Percentiles rank a stretch among this genome's conserved stretches.
Conservation (phyloP, 2,329 filamentous ascomycete genomes). For the Teratosphaeria pseudoeucalypti region DNA sequence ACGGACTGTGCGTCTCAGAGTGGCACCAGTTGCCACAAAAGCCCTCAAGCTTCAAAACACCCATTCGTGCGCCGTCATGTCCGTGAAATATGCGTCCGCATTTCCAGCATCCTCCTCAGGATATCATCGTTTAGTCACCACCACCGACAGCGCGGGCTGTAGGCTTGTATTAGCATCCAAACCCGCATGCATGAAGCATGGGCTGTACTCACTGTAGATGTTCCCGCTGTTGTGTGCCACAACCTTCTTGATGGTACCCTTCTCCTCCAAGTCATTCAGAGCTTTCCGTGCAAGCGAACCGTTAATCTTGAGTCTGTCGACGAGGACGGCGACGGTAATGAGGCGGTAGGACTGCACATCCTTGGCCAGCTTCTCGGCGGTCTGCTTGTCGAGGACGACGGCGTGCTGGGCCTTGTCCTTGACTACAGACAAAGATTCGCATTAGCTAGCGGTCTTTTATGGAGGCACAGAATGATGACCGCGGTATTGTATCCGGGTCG, state of each 20-base stretch:
- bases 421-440: slow-evolving; percentile 34
- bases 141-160: slow-evolving; percentile 5
- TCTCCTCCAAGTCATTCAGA: slow-evolving; percentile 89
- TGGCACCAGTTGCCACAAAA: neutral
- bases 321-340: slow-evolving; percentile 94
- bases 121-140: slow-evolving; percentile 2
- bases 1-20: neutral
- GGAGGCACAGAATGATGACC: neutral
- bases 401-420: slow-evolving; percentile 99
- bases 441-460: neutral
- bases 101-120: neutral
- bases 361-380: slow-evolving; percentile 97
- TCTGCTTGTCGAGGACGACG: slow-evolving; percentile 97
- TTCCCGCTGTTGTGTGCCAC: slow-evolving; percentile 93
- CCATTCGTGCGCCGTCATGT: neutral
- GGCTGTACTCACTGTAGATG: slow-evolving; percentile 62
- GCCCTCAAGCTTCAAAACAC: neutral
- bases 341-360: slow-evolving; percentile 99
- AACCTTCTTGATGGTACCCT: slow-evolving; percentile 96
- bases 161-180: neutral
- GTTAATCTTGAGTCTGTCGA: slow-evolving; percentile 99
- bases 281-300: slow-evolving; percentile 87
- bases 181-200: neutral
- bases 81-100: slow-evolving; percentile 1
- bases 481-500: neutral